Evolutionary conservation across 148 eudicot genomes (phyloP).

Genomic region (Rhododendron mucronatum): DNA sequence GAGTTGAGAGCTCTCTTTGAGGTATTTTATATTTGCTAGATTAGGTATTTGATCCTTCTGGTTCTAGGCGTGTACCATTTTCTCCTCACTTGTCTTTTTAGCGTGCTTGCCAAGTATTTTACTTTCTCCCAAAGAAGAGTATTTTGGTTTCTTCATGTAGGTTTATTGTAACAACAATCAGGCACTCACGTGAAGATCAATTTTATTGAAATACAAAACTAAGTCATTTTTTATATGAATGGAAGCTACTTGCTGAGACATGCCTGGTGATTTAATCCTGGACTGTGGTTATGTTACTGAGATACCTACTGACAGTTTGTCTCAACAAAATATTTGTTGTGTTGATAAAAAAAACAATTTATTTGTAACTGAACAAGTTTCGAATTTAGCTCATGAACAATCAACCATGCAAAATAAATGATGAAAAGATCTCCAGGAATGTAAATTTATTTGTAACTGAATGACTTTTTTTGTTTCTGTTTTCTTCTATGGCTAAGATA

Average conservation of each 20-base stretch:
- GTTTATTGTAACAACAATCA: constrained; percentile 2
- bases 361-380: not conserved
- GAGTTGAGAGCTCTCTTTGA: constrained; percentile 50
- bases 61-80: not conserved
- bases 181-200: not conserved
- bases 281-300: not conserved
- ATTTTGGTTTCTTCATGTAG: not conserved
- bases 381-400: not conserved
- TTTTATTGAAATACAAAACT: not conserved
- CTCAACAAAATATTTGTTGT: not conserved
- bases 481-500: not conserved
- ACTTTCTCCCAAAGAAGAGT: not conserved
- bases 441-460: not conserved
- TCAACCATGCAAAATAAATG: not conserved
- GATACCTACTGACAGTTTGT: not conserved
- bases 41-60: not conserved
- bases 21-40: constrained; percentile 19
- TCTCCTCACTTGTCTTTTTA: not conserved
- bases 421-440: not conserved
- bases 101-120: not conserved
- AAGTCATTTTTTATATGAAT: not conserved
- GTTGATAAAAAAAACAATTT: too few relatives aligned
- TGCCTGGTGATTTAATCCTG: not conserved
- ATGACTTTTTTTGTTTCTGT: not conserved
- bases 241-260: not conserved